These are phyloP conservation scores for Xylariomycetidae sp. DNA, from an alignment of 2,329 filamentous ascomycete species.

Conservation along the genomic window DNA sequence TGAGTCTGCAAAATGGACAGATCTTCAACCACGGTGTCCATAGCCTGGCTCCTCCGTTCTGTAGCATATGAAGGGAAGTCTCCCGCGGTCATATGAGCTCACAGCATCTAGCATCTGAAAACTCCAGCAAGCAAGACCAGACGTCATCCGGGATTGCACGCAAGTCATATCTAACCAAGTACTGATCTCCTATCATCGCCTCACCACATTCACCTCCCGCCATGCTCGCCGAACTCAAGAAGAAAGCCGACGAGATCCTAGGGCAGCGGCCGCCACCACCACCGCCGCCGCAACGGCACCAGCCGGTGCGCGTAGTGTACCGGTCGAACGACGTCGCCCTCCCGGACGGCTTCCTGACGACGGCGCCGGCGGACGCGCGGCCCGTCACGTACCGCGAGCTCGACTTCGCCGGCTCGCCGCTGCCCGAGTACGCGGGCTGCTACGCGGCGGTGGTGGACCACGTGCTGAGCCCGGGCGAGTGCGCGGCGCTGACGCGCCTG, in stretches of 20 bases:
- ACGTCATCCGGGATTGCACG: no score
- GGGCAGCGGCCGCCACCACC: not conserved
- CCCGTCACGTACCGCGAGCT: conserved; percentile 43
- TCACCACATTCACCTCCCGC: no score
- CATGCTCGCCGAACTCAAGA: no score
- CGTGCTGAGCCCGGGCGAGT: conserved; percentile 59
- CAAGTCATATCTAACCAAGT: no score
- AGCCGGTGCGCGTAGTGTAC: conserved; percentile 26
- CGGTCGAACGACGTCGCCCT: conserved; percentile 31
- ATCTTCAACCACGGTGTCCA: no score
- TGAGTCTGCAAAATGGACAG: no score
- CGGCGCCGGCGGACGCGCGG: conserved; percentile 33
- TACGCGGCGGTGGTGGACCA: conserved; percentile 61
- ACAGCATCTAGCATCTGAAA: no score
- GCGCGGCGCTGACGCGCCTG: conserved; percentile 43
- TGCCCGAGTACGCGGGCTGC: conserved; percentile 46
- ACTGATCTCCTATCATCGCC: no score
- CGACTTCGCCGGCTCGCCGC: conserved; percentile 43
- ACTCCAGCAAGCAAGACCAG: no score
- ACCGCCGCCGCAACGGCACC: not conserved
- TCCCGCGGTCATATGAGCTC: no score
- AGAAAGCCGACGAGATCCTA: conserved; percentile 2
- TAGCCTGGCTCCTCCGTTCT: no score
- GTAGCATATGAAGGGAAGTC: no score
- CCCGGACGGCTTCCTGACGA: conserved; percentile 40